phyloP scores from a whole-genome alignment of 768 basidiomycete species.

The Psilocybe cyanescens region DNA sequence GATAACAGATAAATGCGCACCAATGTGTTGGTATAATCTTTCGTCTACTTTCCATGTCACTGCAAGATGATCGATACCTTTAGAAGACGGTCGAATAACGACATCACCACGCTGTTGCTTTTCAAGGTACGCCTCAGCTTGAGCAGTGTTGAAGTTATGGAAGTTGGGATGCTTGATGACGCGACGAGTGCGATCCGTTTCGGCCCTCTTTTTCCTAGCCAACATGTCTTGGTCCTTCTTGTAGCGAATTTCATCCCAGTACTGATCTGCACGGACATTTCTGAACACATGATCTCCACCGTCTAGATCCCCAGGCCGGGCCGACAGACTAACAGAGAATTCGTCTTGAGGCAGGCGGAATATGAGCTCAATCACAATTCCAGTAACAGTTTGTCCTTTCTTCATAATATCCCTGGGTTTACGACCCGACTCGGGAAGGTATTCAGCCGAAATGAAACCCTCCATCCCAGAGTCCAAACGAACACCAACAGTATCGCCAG shows the following conservation, averaged over 20 bases:
- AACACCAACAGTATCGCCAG: slow-evolving; percentile 55
- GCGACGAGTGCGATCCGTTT: slow-evolving; percentile 77
- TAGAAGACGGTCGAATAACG: slow-evolving; percentile 94
- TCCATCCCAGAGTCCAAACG: slow-evolving; percentile 95
- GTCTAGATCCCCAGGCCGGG: slow-evolving; percentile 63
- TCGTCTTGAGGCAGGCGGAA: slow-evolving; percentile 61
- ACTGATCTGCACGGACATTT: slow-evolving; percentile 55
- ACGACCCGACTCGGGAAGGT: slow-evolving; percentile 54
- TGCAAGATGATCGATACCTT: slow-evolving; percentile 90
- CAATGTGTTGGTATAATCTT: slow-evolving; percentile 94
- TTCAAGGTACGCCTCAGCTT: slow-evolving; percentile 89
- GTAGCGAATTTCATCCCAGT: slow-evolving; percentile 68
- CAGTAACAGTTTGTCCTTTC: slow-evolving; percentile 82
- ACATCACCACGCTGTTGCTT: slow-evolving; percentile 95
- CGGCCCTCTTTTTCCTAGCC: slow-evolving; percentile 83
- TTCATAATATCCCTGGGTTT: slow-evolving; percentile 55
- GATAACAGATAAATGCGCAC: slow-evolving; percentile 45
- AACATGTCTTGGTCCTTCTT: slow-evolving; percentile 74
- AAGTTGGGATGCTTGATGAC: slow-evolving; percentile 99
- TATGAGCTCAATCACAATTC: slow-evolving; percentile 75
- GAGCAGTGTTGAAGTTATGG: slow-evolving; percentile 88
- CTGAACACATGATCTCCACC: slow-evolving; percentile 67
- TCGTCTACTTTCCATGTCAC: slow-evolving; percentile 99
- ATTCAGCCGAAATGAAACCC: slow-evolving; percentile 68
- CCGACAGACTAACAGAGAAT: slow-evolving; percentile 77